Conservation (phyloP, 2,329 filamentous ascomycete species). For the Teratosphaeria gauchensis region DNA sequence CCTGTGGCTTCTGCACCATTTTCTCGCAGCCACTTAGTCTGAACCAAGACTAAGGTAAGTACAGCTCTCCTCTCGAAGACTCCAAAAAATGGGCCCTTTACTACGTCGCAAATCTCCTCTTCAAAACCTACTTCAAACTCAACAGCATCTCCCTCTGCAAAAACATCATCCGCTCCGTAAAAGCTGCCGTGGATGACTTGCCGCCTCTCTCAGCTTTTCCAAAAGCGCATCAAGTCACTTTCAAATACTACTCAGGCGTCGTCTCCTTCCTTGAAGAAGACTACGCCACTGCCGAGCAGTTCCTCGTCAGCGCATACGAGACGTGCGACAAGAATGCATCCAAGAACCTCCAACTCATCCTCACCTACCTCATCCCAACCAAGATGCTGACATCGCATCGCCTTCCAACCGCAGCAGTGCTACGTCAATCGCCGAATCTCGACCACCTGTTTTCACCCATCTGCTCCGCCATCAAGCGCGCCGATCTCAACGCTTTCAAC, state of each 20-base stretch:
- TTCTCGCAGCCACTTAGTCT: background rate
- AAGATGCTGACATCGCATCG: slow-evolving; percentile 80
- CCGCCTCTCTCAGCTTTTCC: slow-evolving; percentile 72
- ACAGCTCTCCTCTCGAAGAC: slow-evolving; percentile 68
- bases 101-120: slow-evolving; percentile 84
- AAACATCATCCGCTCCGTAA: slow-evolving; percentile 76
- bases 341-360: slow-evolving; percentile 80
- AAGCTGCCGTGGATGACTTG: slow-evolving; percentile 61
- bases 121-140: slow-evolving; percentile 92
- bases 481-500: slow-evolving; percentile 77
- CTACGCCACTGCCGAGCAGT: slow-evolving; percentile 71
- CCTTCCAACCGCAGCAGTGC: slow-evolving; percentile 62
- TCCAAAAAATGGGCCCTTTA: slow-evolving; percentile 98
- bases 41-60: slow-evolving; percentile 14
- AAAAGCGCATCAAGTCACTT: slow-evolving; percentile 83
- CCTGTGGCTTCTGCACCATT: background rate
- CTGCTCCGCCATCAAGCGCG: slow-evolving; percentile 66
- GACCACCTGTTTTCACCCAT: slow-evolving; percentile 71
- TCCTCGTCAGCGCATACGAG: slow-evolving; percentile 71
- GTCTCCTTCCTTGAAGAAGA: slow-evolving; percentile 93
- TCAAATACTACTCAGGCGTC: slow-evolving; percentile 91
- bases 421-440: slow-evolving; percentile 66
- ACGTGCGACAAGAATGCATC: slow-evolving; percentile 56
- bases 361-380: slow-evolving; percentile 91
- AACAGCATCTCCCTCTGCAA: slow-evolving; percentile 84